phyloP scores from a whole-genome alignment of 2,329 filamentous ascomycete genomes.

The Claviceps digitariae region DNA sequence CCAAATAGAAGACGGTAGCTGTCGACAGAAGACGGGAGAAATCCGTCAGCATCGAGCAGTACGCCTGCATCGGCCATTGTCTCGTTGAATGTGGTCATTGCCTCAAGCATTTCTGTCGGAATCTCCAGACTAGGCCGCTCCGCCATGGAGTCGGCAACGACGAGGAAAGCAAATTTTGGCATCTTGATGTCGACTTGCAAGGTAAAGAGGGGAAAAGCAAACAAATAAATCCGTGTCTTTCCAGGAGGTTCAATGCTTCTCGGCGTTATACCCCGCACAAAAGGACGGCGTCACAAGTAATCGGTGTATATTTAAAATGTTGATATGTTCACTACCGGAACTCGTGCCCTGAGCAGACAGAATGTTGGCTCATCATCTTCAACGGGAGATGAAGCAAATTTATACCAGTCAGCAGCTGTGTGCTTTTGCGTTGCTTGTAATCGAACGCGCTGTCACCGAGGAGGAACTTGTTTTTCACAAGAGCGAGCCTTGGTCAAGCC shows the following conservation, averaged over 20 bases:
- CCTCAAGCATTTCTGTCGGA: neutral
- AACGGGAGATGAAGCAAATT: neutral
- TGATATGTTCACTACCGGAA: too few species aligned
- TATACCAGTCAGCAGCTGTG: neutral
- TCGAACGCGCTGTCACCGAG: neutral
- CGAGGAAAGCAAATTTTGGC: slow-evolving; percentile 16
- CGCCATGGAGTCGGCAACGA: slow-evolving; percentile 9
- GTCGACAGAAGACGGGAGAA: slow-evolving; percentile 13
- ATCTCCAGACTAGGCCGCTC: neutral
- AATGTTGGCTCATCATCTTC: too few species aligned
- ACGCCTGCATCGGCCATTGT: neutral
- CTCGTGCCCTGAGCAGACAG: too few species aligned
- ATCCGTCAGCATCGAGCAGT: slow-evolving; percentile 5
- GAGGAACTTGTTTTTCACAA: neutral
- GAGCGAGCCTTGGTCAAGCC: neutral
- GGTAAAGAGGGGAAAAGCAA: too few species aligned
- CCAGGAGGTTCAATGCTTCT: too few species aligned
- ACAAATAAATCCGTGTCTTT: too few species aligned
- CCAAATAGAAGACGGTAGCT: slow-evolving; percentile 16
- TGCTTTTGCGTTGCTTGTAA: neutral
- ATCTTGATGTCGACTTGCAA: neutral
- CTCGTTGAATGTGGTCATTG: neutral
- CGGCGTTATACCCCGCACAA: neutral
- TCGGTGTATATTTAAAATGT: neutral
- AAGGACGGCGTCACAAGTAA: neutral